These are phyloP conservation scores for Gentiana straminea DNA, from an alignment of 257 asterid genomes.

Conservation along the genomic window DNA sequence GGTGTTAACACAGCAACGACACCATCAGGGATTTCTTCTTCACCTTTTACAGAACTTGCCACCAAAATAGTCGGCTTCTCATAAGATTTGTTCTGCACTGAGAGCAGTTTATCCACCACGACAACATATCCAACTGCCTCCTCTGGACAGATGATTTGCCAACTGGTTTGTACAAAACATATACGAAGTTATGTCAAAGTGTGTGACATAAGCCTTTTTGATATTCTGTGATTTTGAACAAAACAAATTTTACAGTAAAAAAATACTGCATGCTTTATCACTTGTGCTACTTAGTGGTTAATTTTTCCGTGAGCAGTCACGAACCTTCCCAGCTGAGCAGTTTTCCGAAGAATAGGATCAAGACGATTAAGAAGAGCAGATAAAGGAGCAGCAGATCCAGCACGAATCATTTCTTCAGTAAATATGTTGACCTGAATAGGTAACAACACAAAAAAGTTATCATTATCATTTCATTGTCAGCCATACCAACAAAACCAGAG, in stretches of 20 bases:
- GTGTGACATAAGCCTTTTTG: not conserved
- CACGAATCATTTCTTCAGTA: slow-evolving; percentile 95
- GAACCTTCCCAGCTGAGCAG: slow-evolving; percentile 94
- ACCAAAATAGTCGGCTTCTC: slow-evolving; percentile 81
- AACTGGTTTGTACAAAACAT: slow-evolving; percentile 42
- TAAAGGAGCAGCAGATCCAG: slow-evolving; percentile 95
- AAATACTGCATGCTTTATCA: not conserved
- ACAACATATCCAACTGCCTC: slow-evolving; percentile 92
- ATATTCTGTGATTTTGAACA: not conserved
- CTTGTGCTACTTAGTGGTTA: slow-evolving; percentile 8
- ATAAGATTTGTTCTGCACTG: slow-evolving; percentile 74
- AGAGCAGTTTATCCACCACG: slow-evolving; percentile 80
- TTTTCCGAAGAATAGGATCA: slow-evolving; percentile 86
- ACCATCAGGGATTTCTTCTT: slow-evolving; percentile 99
- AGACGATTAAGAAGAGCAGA: slow-evolving; percentile 94
- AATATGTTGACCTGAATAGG: slow-evolving; percentile 70
- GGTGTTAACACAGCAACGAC: slow-evolving; percentile 89
- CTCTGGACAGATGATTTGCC: slow-evolving; percentile 99
- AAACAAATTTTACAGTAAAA: not conserved
- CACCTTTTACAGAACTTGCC: slow-evolving; percentile 89
- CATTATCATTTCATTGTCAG: not conserved
- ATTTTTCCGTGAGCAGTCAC: not conserved
- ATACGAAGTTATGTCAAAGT: not conserved
- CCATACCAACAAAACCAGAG: slow-evolving; percentile 3
- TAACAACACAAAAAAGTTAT: slow-evolving; percentile 10